These are phyloP conservation scores for Globisporangium iwayamae DNA, from an alignment of 352 stramenopile genomes.

Conservation along the genomic window DNA sequence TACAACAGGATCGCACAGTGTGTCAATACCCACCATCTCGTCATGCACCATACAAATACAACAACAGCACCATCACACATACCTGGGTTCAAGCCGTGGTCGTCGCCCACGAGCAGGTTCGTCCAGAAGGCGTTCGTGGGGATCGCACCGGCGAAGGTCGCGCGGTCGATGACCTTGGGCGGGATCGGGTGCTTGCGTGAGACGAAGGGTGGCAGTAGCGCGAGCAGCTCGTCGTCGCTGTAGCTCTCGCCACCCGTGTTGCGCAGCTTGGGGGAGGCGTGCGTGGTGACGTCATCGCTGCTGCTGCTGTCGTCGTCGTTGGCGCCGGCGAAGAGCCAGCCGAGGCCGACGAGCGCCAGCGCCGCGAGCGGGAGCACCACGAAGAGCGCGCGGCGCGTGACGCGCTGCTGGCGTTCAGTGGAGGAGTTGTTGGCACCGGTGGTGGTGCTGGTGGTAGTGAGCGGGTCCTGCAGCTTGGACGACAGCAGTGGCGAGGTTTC, in stretches of 20 bases:
- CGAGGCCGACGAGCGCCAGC: constrained; percentile 47
- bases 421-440: neutral
- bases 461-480: constrained; percentile 13
- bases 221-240: constrained; percentile 47
- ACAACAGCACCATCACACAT: constrained; percentile 1
- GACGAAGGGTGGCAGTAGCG: constrained; percentile 52
- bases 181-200: constrained; percentile 52
- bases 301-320: constrained; percentile 11
- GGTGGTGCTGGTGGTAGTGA: neutral
- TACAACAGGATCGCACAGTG: neutral
- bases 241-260: constrained; percentile 8
- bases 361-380: constrained; percentile 51
- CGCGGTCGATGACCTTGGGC: constrained; percentile 50
- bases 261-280: neutral
- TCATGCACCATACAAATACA: neutral
- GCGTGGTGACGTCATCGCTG: constrained; percentile 9
- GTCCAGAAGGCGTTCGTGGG: constrained; percentile 91
- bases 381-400: constrained; percentile 45
- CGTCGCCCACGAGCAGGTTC: constrained; percentile 78
- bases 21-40: neutral
- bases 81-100: constrained; percentile 64
- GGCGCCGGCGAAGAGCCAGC: constrained; percentile 29
- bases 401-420: constrained; percentile 10
- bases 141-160: constrained; percentile 41
- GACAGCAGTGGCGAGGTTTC: constrained; percentile 60